Base-by-base conservation (phyloP, 2,329 filamentous ascomycete species). In the Furcasterigmium furcatum region DNA sequence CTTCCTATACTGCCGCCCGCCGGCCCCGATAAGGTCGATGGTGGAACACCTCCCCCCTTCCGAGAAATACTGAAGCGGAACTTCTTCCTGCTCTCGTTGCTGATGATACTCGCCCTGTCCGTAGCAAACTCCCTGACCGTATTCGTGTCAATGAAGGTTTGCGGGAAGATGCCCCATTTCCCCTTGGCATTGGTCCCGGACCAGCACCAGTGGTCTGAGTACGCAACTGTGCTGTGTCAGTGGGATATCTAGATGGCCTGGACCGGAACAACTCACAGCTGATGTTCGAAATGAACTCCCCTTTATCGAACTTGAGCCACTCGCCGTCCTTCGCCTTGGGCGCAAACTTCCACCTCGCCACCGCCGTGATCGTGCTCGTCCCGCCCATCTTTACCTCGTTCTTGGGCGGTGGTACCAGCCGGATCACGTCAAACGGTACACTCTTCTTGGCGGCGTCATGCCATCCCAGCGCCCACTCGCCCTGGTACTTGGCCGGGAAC, bases 231-330 rank as follows among this genome's bases (percentile, higher is more conserved):
- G 14, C 8, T 21, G 16, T n/a, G 29, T 29, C 5, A 34, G 29
- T 46, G 10, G 13, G 7, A 27, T 9, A 18, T 4, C 14, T 14
- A 19, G 22, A 18, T 4, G 8, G 22, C 8, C 12, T 20, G 35
- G 12, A 41, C n/a, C 3, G n/a, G 20, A 9, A 14, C 7, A 27
- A 70, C 74, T 68, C 57, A 76, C 76, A 79, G 43, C 65, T 67
- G 20, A 80, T 88, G 63, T 84, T 88, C 52, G 74, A 81, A 14
- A 87, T 84, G 4, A 74, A 70, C 51, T 88, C 84, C 18, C 80
- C 80, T 58, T 84, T 85, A 24, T 84, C 82, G 56, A 88, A 79
- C 51, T 66, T 72, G n/a, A 82, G 63, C 78, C 78, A 82, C 10
- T 70, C 59, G 22, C 58, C 58, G 12, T 58, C 52, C 41, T 68